Percentiles rank a stretch among this genome's conserved stretches.
Evolutionary conservation across 495 filamentous ascomycete genomes (phyloP).

Genomic region (Ramalina intermedia): DNA sequence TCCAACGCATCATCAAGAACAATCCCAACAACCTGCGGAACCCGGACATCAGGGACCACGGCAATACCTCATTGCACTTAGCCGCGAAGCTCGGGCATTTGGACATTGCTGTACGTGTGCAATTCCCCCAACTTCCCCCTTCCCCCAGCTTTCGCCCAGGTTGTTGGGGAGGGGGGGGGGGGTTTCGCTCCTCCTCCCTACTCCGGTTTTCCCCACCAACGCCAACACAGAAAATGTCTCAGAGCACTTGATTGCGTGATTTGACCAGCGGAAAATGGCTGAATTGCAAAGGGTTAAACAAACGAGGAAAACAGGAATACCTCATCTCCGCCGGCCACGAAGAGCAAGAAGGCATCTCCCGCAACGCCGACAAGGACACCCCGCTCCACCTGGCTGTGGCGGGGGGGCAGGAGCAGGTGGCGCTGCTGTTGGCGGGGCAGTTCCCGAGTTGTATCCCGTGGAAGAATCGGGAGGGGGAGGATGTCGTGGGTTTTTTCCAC

Average conservation of each 20-base stretch:
- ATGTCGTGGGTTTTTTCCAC: slow-evolving; percentile 25
- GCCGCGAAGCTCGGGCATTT: slow-evolving; percentile 53
- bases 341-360: slow-evolving; percentile 35
- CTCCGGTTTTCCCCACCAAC: not conserved
- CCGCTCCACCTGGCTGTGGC: slow-evolving; percentile 45
- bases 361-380: slow-evolving; percentile 59
- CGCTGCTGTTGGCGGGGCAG: slow-evolving; percentile 33
- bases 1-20: slow-evolving; percentile 55
- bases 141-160: too few species aligned
- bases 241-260: too few species aligned
- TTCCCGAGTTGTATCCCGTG: slow-evolving; percentile 31
- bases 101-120: slow-evolving; percentile 34
- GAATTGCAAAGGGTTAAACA: too few species aligned
- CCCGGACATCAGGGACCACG: slow-evolving; percentile 43
- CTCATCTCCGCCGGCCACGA: slow-evolving; percentile 16
- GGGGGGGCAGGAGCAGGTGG: slow-evolving; percentile 37
- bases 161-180: too few species aligned
- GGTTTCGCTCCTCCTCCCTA: not conserved
- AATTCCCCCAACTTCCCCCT: too few species aligned
- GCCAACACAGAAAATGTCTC: not conserved
- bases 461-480: slow-evolving; percentile 40
- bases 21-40: slow-evolving; percentile 55
- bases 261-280: not conserved
- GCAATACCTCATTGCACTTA: slow-evolving; percentile 67
- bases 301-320: slow-evolving; percentile 6